Percentiles rank a stretch among this genome's conserved stretches.
phyloP scores from a whole-genome alignment of 805 yeast species.

The Myxozyma lipomycoides region DNA sequence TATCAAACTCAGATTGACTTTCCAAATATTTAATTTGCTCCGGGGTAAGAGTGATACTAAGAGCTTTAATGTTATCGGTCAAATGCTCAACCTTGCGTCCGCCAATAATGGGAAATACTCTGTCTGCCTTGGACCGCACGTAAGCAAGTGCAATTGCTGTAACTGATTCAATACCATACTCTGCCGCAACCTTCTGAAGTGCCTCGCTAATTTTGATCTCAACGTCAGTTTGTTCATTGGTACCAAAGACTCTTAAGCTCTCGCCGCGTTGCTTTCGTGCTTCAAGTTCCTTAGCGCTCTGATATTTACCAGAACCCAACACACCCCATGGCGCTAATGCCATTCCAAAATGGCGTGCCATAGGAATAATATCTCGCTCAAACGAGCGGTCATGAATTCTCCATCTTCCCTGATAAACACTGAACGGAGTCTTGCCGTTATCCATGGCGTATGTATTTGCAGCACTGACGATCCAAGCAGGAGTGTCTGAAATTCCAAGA shows the following conservation, averaged over 20 bases:
- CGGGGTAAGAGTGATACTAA: conserved; percentile 22
- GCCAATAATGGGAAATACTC: conserved; percentile 32
- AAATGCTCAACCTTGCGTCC: conserved; percentile 30
- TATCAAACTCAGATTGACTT: conserved; percentile 23
- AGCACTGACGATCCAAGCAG: conserved; percentile 30
- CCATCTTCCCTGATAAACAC: conserved; percentile 32
- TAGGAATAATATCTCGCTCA: conserved; percentile 33
- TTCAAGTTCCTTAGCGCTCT: conserved; percentile 27
- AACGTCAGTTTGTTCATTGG: conserved; percentile 16
- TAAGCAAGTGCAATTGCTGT: conserved; percentile 29
- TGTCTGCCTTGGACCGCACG: conserved; percentile 27
- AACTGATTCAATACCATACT: conserved; percentile 15
- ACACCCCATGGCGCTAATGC: conserved; percentile 33
- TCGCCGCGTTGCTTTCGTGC: conserved; percentile 26
- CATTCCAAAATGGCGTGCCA: conserved; percentile 32
- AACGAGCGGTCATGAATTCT: conserved; percentile 28
- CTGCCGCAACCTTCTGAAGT: conserved; percentile 25
- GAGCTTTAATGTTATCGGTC: conserved; percentile 28
- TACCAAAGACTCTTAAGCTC: conserved; percentile 7
- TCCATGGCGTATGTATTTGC: conserved; percentile 26
- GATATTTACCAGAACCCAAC: conserved; percentile 30
- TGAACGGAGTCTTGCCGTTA: conserved; percentile 30
- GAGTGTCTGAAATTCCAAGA: conserved; percentile 31
- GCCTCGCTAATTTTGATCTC: conserved; percentile 28
- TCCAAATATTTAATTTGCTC: conserved; percentile 26